Percentiles rank a stretch among this genome's conserved stretches.
Conservation (phyloP, 192 early-diverging fungal genomes). For the Rhizophlyctis rosea region DNA sequence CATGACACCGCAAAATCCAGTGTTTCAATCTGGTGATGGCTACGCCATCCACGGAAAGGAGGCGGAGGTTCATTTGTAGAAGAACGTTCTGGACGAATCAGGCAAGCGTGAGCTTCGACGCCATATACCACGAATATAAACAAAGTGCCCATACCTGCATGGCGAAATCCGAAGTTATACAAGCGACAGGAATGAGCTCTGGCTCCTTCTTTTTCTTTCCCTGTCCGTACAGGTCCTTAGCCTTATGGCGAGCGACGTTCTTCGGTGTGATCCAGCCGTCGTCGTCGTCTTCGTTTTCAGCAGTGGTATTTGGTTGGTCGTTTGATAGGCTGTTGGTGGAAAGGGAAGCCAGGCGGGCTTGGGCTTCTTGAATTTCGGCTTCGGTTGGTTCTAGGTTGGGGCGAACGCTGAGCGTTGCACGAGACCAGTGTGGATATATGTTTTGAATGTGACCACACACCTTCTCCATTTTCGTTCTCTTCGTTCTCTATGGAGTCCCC, state of each 20-base stretch:
- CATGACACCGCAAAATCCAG: conserved; percentile 92
- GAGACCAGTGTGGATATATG: no score
- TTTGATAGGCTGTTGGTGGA: no score
- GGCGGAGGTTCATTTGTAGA: conserved; percentile 84
- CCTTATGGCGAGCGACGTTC: conserved; percentile 75
- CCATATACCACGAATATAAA: background rate
- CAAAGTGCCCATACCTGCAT: no score
- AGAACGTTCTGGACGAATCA: conserved; percentile 69
- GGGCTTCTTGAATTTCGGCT: conserved; percentile 9
- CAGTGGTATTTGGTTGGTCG: no score
- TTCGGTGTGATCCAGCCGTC: conserved; percentile 90
- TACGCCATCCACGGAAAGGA: conserved; percentile 82
- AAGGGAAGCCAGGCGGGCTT: background rate
- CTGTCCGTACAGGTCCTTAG: conserved; percentile 16
- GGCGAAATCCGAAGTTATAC: conserved; percentile 89
- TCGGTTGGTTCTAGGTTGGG: no score
- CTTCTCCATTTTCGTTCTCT: no score
- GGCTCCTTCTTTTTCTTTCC: conserved; percentile 23
- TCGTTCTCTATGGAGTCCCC: no score
- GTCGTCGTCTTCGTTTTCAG: no score
- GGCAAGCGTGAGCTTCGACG: background rate
- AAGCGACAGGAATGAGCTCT: conserved; percentile 67
- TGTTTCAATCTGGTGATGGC: conserved; percentile 73
- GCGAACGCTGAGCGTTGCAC: no score
- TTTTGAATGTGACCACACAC: no score